Base-by-base conservation (phyloP, 768 basidiomycete genomes). In the Scleroderma citrinum region DNA sequence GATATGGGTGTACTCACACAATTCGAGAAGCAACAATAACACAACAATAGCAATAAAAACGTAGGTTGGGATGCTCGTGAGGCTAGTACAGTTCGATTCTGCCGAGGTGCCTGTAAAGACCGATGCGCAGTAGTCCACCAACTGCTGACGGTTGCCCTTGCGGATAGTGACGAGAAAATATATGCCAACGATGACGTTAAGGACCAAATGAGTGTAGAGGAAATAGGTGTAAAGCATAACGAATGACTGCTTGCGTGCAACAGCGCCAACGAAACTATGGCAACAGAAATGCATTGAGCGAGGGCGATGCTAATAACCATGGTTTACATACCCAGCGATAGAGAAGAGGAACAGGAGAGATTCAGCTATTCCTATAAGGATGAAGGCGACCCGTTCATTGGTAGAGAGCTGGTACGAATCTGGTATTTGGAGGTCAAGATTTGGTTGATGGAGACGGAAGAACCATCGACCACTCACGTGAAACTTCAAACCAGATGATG, bases 181-280 rank as follows among this genome's bases (percentile, higher is more conserved):
- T 47, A 60, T 61, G 35, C 76, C 77, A 51, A 77, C 71, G 24
- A 65, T 70, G 60, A 82, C 49, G 59, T 80, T 81, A 70, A 81
- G 50, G 55, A 78, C 35, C 59, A 82, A 74, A 65, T 83, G 79
- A 54, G 74, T 53, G 67, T 80, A 78, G 59, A 81, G 66, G 61
- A 77, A 75, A 60, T 77, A 76, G 10, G 76, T 67, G 56, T 82
- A 83, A 42, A 73, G 70, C 57, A 72, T 73, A 43, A 81, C 71
- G 56, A 86, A 81, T 2, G 69, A 57, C 64, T 80, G 81, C 57
- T 84, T 84, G 58, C 77, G 76, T 35, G 78, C 76, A 47, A 83
- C 69, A 1, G 74, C 75, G n/a, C 84, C 84, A 29, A 82, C 71
- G 46, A 86, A 76, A 17, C 83, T 85, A 58, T 37, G 36, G 29